A percentile compares a stretch with the other conserved stretches of the same genome.
These are phyloP conservation scores for Aspergillus asperescens DNA, from an alignment of 495 filamentous ascomycete species.

Conservation along the genomic window DNA sequence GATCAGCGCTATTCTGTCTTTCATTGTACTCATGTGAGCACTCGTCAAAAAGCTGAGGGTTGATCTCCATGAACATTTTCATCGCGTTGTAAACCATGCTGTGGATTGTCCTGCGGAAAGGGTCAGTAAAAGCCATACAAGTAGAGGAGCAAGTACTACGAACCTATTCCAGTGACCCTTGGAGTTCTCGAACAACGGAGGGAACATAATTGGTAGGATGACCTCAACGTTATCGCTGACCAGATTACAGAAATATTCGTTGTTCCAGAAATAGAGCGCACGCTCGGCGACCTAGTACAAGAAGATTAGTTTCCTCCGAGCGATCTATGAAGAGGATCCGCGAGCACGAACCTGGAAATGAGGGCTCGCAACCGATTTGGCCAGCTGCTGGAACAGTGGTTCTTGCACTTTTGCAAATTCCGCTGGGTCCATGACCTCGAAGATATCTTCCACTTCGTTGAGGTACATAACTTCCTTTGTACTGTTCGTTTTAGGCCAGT, in stretches of 20 bases:
- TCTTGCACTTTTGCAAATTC: conserved; percentile 99
- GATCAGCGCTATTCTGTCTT: conserved; percentile 79
- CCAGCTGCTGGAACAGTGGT: conserved; percentile 91
- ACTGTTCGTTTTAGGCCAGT: conserved; percentile 99
- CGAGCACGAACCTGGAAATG: conserved; percentile 75
- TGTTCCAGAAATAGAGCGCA: conserved; percentile 99
- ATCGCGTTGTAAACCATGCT: conserved; percentile 99
- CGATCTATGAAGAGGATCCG: not conserved
- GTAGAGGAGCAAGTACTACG: conserved; percentile 15
- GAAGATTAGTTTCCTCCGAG: not conserved
- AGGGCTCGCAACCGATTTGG: conserved; percentile 95
- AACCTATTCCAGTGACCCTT: conserved; percentile 99
- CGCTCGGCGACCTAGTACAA: conserved; percentile 76
- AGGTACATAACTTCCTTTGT: conserved; percentile 99
- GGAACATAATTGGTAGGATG: conserved; percentile 99
- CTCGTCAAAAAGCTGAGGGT: conserved; percentile 96
- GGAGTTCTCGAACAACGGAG: conserved; percentile 96
- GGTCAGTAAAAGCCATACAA: conserved; percentile 12
- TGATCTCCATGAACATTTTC: conserved; percentile 99
- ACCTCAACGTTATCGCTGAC: conserved; percentile 99
- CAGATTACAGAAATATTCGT: conserved; percentile 99
- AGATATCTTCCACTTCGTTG: conserved; percentile 99
- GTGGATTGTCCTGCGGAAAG: conserved; percentile 76
- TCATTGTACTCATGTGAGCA: conserved; percentile 99
- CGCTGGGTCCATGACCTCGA: conserved; percentile 98